Evolutionary conservation across 163 green algal species (phyloP).

Genomic region (Scenedesmus sp.): DNA sequence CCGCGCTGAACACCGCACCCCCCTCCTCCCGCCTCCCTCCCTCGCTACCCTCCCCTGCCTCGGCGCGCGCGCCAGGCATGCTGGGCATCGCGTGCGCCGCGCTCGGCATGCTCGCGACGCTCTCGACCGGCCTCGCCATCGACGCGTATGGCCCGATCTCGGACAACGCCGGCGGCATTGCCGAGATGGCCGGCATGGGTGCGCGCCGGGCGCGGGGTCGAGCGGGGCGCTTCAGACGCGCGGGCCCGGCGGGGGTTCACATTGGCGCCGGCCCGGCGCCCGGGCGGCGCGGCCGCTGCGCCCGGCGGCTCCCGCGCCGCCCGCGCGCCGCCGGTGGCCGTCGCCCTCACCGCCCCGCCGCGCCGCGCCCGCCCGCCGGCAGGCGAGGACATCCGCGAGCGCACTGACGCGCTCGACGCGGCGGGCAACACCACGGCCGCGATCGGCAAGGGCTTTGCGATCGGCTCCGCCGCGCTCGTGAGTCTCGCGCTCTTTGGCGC

Average conservation of each 20-base stretch:
- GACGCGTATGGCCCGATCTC: constrained; percentile 98
- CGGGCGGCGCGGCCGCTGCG: too few relatives aligned
- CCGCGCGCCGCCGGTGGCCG: too few relatives aligned
- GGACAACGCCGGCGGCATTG: constrained; percentile 99
- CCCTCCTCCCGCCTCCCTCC: constrained; percentile 52
- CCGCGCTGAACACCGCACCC: neutral
- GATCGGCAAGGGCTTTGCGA: constrained; percentile 99
- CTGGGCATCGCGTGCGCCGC: constrained; percentile 97
- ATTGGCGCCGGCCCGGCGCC: too few relatives aligned
- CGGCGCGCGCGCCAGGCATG: too few relatives aligned
- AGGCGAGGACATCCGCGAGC: constrained; percentile 94
- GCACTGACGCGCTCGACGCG: constrained; percentile 93
- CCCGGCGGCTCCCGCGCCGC: too few relatives aligned
- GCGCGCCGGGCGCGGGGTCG: neutral
- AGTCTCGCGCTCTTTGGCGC: constrained; percentile 98
- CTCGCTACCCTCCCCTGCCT: too few relatives aligned
- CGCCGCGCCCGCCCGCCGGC: neutral
- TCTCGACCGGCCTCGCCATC: constrained; percentile 92
- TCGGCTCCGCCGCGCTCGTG: constrained; percentile 97
- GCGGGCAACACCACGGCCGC: constrained; percentile 99
- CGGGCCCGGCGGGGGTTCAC: too few relatives aligned
- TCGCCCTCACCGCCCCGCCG: neutral
- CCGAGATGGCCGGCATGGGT: constrained; percentile 99
- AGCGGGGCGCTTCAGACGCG: too few relatives aligned
- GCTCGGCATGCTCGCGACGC: constrained; percentile 97